Evolutionary conservation across 257 asterid genomes (phyloP).

Genomic region (Ballota nigra): DNA sequence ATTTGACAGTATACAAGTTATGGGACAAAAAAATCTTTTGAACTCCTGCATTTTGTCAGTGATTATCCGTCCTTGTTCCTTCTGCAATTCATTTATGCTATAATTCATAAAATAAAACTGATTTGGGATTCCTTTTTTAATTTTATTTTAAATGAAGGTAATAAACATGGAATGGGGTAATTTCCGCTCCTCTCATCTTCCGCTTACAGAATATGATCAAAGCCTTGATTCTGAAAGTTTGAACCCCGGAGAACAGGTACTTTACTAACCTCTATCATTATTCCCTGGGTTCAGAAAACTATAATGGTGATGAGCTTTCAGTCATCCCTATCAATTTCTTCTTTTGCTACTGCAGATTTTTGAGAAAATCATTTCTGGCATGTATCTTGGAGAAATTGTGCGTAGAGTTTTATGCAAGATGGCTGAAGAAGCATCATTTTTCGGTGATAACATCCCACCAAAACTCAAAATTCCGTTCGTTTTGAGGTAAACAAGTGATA

Average conservation of each 20-base stretch:
- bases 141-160: constrained; percentile 44
- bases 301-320: background rate
- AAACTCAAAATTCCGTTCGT: constrained; percentile 71
- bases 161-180: constrained; percentile 99
- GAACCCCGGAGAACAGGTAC: constrained; percentile 94
- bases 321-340: background rate
- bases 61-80: constrained; percentile 1
- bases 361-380: constrained; percentile 88
- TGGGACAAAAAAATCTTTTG: no score
- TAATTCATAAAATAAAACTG: background rate
- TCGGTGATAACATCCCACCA: constrained; percentile 69
- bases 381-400: constrained; percentile 94
- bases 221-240: constrained; percentile 77
- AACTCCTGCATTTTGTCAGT: background rate
- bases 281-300: background rate
- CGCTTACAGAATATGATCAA: constrained; percentile 75
- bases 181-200: constrained; percentile 82
- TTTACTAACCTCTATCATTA: background rate
- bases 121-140: background rate
- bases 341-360: constrained; percentile 55
- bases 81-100: background rate
- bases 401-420: constrained; percentile 76
- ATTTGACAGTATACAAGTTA: no score
- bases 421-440: constrained; percentile 80
- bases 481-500: constrained; percentile 50